phyloP scores from a whole-genome alignment of 306 rosid species.

The Gleditsia sinensis region DNA sequence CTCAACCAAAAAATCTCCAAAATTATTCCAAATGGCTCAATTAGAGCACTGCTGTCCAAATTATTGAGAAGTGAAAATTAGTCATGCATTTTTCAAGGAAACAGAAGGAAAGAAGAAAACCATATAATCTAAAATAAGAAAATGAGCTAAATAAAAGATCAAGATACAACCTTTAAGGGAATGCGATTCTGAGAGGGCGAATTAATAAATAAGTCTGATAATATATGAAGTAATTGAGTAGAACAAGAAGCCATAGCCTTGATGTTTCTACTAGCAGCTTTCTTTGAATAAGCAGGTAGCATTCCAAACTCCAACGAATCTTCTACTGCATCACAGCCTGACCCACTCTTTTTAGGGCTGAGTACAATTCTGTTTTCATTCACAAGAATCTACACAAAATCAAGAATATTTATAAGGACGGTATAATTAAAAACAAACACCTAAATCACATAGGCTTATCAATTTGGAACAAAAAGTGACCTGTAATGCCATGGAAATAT shows the following conservation, averaged over 20 bases:
- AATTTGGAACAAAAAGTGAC: constrained; percentile 44
- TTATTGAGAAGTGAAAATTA: constrained; percentile 21
- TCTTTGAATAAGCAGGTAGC: constrained; percentile 67
- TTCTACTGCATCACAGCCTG: constrained; percentile 31
- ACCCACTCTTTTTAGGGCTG: constrained; percentile 40
- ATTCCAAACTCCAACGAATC: constrained; percentile 43
- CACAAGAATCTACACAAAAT: constrained; percentile 69
- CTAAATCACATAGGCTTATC: constrained; percentile 19
- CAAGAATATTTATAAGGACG: constrained; percentile 26
- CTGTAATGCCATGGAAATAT: constrained; percentile 72
- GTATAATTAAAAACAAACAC: constrained; percentile 14
- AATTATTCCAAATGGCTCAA: constrained; percentile 10
- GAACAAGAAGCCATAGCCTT: constrained; percentile 73
- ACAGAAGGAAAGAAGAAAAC: constrained; percentile 10
- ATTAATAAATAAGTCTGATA: constrained; percentile 66
- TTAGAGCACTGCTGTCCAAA: neutral
- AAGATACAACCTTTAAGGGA: constrained; percentile 63
- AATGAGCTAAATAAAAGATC: constrained; percentile 22
- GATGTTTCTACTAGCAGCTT: constrained; percentile 68
- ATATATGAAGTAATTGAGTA: constrained; percentile 59
- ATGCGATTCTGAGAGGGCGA: constrained; percentile 50
- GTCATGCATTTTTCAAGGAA: constrained; percentile 8
- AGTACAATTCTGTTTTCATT: constrained; percentile 72
- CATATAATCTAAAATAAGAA: neutral
- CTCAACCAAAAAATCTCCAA: constrained; percentile 10